These are phyloP conservation scores for Tetrahymena elliotti DNA, from an alignment of 73 alveolate genomes.

Conservation along the genomic window DNA sequence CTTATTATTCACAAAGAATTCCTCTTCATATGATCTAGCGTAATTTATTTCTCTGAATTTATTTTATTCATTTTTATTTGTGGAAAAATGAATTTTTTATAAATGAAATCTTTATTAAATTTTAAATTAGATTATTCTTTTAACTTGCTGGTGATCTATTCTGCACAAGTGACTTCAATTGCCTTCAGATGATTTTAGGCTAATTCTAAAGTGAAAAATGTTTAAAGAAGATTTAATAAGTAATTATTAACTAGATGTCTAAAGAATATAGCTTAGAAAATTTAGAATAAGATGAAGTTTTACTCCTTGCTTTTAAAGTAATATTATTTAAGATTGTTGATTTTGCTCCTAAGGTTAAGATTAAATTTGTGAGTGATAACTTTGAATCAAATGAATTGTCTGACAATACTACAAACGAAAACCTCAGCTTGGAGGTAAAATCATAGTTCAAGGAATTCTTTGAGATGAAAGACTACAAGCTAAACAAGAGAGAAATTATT, in stretches of 20 bases:
- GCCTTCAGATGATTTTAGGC: background rate
- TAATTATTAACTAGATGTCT: background rate
- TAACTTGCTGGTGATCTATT: background rate
- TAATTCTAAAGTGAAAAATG: background rate
- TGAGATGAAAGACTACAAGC: background rate
- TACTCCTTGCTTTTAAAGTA: background rate
- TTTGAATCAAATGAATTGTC: background rate
- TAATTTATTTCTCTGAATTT: background rate
- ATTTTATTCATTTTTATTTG: too few relatives aligned
- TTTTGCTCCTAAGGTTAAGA: background rate
- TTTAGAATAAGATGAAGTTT: background rate
- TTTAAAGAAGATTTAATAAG: background rate
- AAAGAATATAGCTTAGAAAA: background rate
- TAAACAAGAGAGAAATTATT: background rate
- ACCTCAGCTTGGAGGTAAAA: background rate
- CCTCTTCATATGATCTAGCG: background rate
- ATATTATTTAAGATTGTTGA: background rate
- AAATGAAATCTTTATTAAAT: too few relatives aligned
- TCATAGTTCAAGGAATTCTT: background rate
- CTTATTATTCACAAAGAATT: background rate
- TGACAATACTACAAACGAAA: background rate
- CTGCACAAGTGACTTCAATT: background rate
- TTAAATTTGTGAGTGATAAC: background rate
- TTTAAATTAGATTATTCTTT: background rate
- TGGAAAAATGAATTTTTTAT: too few relatives aligned